Percentiles rank a stretch among this genome's conserved stretches.
Evolutionary conservation across 106 monocot species (phyloP).

Genomic region (Acorus calamus): DNA sequence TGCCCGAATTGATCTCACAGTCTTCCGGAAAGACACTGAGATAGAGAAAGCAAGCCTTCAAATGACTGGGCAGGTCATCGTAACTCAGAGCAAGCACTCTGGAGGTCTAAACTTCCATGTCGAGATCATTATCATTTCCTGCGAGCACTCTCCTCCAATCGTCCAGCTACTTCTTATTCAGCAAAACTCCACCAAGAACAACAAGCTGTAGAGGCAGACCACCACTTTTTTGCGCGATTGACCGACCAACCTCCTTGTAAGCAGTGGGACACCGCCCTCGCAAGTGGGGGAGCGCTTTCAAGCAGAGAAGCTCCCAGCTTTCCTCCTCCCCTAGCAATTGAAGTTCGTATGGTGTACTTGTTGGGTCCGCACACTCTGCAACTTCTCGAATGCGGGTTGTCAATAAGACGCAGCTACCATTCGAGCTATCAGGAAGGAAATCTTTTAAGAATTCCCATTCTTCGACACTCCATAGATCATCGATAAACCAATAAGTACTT

Average conservation of each 20-base stretch:
- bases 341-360: neutral
- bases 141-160: slow-evolving; percentile 3
- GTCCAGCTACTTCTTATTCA: neutral
- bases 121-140: neutral
- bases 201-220: slow-evolving; percentile 23
- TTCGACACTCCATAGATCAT: slow-evolving; percentile 14
- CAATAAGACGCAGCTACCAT: slow-evolving; percentile 16
- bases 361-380: neutral
- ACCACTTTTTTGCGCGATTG: slow-evolving; percentile 8
- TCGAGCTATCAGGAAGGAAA: slow-evolving; percentile 7
- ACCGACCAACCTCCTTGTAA: neutral
- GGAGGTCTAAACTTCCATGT: slow-evolving; percentile 6
- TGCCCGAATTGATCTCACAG: neutral
- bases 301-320: slow-evolving; percentile 9
- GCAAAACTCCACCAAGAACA: slow-evolving; percentile 16
- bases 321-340: neutral
- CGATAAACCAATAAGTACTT: slow-evolving; percentile 21
- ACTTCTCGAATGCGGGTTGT: slow-evolving; percentile 12
- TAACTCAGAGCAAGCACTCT: slow-evolving; percentile 11
- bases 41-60: slow-evolving; percentile 15
- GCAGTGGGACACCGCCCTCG: neutral
- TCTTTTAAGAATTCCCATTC: slow-evolving; percentile 7
- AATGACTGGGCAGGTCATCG: slow-evolving; percentile 3
- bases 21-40: slow-evolving; percentile 7
- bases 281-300: slow-evolving; percentile 11